phyloP scores from a whole-genome alignment of 139 green algal genomes.

The Spirogloea muscicola region DNA sequence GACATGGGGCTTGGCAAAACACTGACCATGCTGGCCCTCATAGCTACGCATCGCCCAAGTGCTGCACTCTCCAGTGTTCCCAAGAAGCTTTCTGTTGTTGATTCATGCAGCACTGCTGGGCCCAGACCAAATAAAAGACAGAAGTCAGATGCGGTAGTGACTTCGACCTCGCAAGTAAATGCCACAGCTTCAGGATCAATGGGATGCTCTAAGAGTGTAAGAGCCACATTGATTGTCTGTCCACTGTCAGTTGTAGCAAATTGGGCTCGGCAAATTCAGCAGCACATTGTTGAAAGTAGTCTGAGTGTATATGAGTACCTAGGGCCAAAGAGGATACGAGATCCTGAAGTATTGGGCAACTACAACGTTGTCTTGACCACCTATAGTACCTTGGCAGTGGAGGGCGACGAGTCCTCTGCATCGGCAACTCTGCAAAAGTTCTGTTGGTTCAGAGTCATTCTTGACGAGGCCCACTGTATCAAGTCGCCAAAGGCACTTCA shows the following conservation, averaged over 20 bases:
- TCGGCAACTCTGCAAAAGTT: constrained; percentile 12
- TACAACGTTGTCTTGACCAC: constrained; percentile 29
- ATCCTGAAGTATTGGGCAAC: not conserved
- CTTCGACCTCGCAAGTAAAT: too few relatives aligned
- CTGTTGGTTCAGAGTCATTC: constrained; percentile 8
- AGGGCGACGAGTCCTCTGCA: not conserved
- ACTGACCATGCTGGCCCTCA: constrained; percentile 47
- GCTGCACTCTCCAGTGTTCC: constrained; percentile 12
- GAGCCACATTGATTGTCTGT: constrained; percentile 65
- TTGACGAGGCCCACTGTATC: constrained; percentile 57
- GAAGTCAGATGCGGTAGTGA: too few relatives aligned
- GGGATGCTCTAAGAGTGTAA: too few relatives aligned
- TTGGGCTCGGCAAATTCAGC: constrained; percentile 63
- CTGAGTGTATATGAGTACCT: constrained; percentile 48
- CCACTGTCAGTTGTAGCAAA: constrained; percentile 63
- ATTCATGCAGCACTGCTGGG: too few relatives aligned
- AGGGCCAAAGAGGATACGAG: constrained; percentile 46
- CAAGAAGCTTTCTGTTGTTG: too few relatives aligned
- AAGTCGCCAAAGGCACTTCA: constrained; percentile 52
- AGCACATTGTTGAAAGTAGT: constrained; percentile 54
- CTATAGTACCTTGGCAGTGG: constrained; percentile 1
- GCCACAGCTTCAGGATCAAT: too few relatives aligned
- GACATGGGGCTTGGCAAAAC: constrained; percentile 39
- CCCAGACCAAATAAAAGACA: too few relatives aligned
- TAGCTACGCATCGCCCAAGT: constrained; percentile 61